phyloP scores from a whole-genome alignment of 805 yeast genomes.

The Ogataea pini region DNA sequence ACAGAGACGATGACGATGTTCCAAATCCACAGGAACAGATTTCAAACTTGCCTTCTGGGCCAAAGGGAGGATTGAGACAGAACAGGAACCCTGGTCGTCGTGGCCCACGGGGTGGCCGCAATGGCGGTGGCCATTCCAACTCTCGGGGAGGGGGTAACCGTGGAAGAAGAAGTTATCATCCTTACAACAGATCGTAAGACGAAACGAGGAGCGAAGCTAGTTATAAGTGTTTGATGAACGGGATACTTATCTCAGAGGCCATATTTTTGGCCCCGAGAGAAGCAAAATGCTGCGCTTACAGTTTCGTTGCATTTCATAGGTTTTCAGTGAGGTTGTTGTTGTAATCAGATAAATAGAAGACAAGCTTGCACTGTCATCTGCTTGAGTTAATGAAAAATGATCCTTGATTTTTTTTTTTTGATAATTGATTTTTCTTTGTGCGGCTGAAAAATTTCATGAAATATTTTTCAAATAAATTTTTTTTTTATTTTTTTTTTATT shows the following conservation, averaged over 20 bases:
- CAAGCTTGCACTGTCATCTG: too few species aligned
- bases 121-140: conserved; percentile 3
- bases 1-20: conserved; percentile 35
- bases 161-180: conserved; percentile 35
- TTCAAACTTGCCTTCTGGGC: conserved; percentile 36
- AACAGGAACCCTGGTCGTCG: conserved; percentile 18
- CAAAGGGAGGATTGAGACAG: conserved; percentile 31
- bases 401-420: too few species aligned
- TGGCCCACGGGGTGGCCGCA: conserved; percentile 13
- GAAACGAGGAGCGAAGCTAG: conserved; percentile 1
- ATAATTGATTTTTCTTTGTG: not conserved
- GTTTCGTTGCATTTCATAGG: too few species aligned
- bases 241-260: too few species aligned
- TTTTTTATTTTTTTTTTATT: too few species aligned
- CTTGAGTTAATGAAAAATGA: too few species aligned
- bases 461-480: conserved; percentile 14
- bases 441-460: conserved; percentile 3
- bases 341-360: too few species aligned
- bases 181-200: conserved; percentile 28
- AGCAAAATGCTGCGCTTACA: too few species aligned
- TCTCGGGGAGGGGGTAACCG: conserved; percentile 23
- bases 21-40: conserved; percentile 38
- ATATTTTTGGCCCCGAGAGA: too few species aligned
- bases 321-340: too few species aligned
- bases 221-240: too few species aligned